Conservation (phyloP, 208 protist species). For the Leishmania amazonensis region DNA sequence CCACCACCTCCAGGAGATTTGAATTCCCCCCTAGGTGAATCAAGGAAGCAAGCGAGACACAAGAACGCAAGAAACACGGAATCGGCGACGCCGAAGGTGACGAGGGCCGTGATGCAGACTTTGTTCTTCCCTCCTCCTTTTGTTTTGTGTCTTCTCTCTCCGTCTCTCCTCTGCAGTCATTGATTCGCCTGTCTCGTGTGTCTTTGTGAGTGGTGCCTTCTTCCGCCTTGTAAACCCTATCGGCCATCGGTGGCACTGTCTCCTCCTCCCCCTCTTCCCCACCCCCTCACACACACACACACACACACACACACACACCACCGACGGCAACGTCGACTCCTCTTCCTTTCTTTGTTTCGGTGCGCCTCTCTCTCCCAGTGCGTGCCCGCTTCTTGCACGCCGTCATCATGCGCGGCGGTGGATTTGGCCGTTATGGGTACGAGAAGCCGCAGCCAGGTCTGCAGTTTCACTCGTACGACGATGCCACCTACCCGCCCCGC, state of each 20-base stretch:
- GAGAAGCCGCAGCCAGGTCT: constrained; percentile 33
- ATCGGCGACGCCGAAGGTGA: neutral
- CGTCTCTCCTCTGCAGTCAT: neutral
- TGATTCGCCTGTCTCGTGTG: neutral
- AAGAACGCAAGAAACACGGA: neutral
- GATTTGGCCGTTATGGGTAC: constrained; percentile 29
- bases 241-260: neutral
- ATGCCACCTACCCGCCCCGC: constrained; percentile 71
- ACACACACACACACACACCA: neutral
- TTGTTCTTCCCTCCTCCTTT: neutral
- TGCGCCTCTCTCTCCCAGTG: neutral
- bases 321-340: neutral
- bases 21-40: neutral
- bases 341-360: neutral
- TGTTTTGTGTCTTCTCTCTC: neutral
- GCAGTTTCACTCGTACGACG: constrained; percentile 57
- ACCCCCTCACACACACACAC: too few species aligned
- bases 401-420: constrained; percentile 29
- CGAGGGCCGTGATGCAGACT: neutral
- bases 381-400: neutral
- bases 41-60: neutral
- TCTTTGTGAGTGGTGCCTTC: neutral
- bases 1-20: neutral
- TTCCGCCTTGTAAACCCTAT: neutral
- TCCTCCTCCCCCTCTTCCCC: neutral